Evolutionary conservation across 83 land plant genomes (phyloP).

Genomic region (Larix sibirica): DNA sequence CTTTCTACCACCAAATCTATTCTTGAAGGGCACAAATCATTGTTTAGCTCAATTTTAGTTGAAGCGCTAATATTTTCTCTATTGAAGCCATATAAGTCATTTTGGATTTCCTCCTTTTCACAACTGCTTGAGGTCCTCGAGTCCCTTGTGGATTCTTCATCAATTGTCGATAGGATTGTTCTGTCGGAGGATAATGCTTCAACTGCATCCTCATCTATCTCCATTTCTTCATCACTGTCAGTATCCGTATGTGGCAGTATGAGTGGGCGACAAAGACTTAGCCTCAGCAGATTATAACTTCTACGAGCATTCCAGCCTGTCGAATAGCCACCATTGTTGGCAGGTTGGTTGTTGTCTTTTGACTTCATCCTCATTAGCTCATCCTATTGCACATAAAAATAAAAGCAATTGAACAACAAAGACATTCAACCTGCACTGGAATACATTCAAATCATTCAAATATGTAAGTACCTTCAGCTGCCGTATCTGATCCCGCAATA

Average conservation of each 20-base stretch:
- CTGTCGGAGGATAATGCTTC: slow-evolving; percentile 27
- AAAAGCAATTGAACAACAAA: background rate
- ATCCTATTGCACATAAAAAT: slow-evolving; percentile 51
- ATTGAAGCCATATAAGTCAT: background rate
- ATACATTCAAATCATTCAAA: background rate
- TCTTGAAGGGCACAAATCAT: no score
- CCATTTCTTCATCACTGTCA: slow-evolving; percentile 90
- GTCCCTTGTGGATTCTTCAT: background rate
- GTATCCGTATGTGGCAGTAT: slow-evolving; percentile 57
- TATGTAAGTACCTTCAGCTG: slow-evolving; percentile 68
- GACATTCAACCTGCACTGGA: background rate
- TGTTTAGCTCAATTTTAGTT: background rate
- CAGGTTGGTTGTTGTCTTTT: slow-evolving; percentile 33
- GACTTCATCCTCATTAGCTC: slow-evolving; percentile 88
- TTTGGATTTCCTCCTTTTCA: slow-evolving; percentile 11
- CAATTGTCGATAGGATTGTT: background rate
- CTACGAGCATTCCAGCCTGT: slow-evolving; percentile 88
- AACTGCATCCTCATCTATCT: slow-evolving; percentile 74
- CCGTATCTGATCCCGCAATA: slow-evolving; percentile 88
- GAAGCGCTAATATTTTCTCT: background rate
- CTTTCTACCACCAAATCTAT: no score
- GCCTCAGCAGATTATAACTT: slow-evolving; percentile 73
- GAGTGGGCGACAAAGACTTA: slow-evolving; percentile 73
- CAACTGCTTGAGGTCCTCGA: slow-evolving; percentile 14
- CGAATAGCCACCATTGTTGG: slow-evolving; percentile 53